Conservation (phyloP, 176 grass and related monocot species). For the Aechmea fasciata region DNA sequence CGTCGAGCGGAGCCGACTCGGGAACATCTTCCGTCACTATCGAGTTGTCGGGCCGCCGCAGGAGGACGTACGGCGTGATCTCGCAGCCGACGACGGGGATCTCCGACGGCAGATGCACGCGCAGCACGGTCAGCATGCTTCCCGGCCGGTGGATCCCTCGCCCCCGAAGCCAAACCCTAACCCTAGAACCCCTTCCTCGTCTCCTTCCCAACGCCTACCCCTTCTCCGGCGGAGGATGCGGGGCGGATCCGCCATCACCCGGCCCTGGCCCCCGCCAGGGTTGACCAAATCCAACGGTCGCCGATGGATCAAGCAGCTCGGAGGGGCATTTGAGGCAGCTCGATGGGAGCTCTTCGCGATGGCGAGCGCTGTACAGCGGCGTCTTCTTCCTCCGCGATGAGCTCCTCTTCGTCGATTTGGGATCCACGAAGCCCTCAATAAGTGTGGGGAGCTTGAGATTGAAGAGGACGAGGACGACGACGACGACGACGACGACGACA, state of each 20-base stretch:
- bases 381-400: neutral
- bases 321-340: conserved; percentile 12
- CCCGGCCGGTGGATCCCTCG: neutral
- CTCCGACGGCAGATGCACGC: conserved; percentile 96
- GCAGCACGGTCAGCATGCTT: conserved; percentile 84
- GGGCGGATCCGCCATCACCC: conserved; percentile 78
- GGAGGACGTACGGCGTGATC: conserved; percentile 95
- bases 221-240: conserved; percentile 8
- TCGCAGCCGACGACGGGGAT: conserved; percentile 99
- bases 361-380: neutral
- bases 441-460: neutral
- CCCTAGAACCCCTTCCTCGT: conserved; percentile 24
- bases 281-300: conserved; percentile 37
- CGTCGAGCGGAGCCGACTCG: conserved; percentile 37
- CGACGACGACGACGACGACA: neutral
- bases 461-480: neutral
- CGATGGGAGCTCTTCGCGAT: conserved; percentile 4
- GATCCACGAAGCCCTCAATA: neutral
- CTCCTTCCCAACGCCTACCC: conserved; percentile 3
- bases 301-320: conserved; percentile 12
- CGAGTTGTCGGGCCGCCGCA: conserved; percentile 44
- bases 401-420: neutral
- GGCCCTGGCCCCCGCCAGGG: conserved; percentile 41
- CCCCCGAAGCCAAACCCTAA: conserved; percentile 21
- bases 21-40: conserved; percentile 58